A percentile compares a stretch with the other conserved stretches of the same genome.
phyloP scores from a whole-genome alignment of 2,329 filamentous ascomycete genomes.

The Talaromyces sp. region DNA sequence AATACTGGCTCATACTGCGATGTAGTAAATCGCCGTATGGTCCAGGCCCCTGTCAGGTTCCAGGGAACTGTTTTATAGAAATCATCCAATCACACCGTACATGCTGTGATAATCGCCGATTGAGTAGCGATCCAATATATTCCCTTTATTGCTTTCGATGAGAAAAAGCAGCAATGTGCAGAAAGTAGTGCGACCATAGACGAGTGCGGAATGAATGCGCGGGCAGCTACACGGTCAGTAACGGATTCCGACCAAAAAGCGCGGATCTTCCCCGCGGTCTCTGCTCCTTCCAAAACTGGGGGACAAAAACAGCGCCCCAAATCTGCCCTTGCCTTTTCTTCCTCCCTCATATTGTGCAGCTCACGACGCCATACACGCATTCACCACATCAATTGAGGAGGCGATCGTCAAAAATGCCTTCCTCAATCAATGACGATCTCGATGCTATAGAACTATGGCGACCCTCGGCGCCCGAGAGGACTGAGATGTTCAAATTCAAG shows the following conservation, averaged over 20 bases:
- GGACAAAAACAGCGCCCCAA: not conserved
- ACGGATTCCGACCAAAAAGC: slow-evolving; percentile 1
- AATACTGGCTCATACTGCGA: not conserved
- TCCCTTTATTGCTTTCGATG: not conserved
- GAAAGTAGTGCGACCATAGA: not conserved
- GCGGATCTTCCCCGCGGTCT: slow-evolving; percentile 3
- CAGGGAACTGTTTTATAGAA: not conserved
- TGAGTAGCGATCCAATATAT: not conserved
- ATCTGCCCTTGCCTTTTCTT: not conserved
- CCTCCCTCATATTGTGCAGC: not conserved
- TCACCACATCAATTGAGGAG: not conserved
- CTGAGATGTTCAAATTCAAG: slow-evolving; percentile 70
- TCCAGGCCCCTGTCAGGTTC: not conserved
- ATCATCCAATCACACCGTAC: not conserved
- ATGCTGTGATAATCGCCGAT: not conserved
- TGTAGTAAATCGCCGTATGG: not conserved
- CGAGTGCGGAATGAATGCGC: slow-evolving; percentile 2
- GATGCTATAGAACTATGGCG: slow-evolving; percentile 61
- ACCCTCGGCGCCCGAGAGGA: slow-evolving; percentile 63
- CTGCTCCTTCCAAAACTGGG: not conserved
- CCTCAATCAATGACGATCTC: slow-evolving; percentile 3
- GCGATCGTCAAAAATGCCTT: slow-evolving; percentile 8
- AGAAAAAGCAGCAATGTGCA: not conserved
- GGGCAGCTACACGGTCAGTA: not conserved
- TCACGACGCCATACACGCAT: not conserved